Conservation (phyloP, 1,284 basidiomycete genomes). For the Serendipita sp. region DNA sequence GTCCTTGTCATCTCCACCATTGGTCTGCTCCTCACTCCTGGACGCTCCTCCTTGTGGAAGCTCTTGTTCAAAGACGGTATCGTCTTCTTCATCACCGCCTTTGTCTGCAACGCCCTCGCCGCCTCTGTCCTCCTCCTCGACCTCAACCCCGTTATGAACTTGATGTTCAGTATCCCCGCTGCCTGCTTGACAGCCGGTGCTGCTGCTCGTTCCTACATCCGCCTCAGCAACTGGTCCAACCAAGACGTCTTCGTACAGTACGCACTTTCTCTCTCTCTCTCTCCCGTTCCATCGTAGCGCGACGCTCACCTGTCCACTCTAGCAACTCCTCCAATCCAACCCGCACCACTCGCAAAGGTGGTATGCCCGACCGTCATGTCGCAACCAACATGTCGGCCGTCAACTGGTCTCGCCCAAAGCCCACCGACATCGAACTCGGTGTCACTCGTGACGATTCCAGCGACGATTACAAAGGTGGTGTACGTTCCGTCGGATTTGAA, state of each 20-base stretch:
- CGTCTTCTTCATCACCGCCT: slow-evolving; percentile 39
- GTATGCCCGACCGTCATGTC: not conserved
- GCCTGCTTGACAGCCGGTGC: slow-evolving; percentile 21
- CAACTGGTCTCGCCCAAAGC: slow-evolving; percentile 2
- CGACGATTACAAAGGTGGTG: not conserved
- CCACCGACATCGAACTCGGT: slow-evolving; percentile 2
- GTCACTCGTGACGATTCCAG: not conserved
- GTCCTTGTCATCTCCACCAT: slow-evolving; percentile 60
- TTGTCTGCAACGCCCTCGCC: not conserved
- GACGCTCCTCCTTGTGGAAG: slow-evolving; percentile 5
- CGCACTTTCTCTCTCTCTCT: not conserved
- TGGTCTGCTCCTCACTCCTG: slow-evolving; percentile 24
- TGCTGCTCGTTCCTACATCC: slow-evolving; percentile 6
- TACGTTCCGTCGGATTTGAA: slow-evolving; percentile 4
- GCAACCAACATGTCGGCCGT: not conserved
- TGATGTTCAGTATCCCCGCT: slow-evolving; percentile 60
- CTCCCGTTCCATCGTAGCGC: not conserved
- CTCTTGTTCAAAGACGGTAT: slow-evolving; percentile 44
- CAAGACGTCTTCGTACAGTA: slow-evolving; percentile 3
- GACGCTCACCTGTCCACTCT: not conserved
- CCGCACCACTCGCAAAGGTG: not conserved
- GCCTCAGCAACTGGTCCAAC: slow-evolving; percentile 2
- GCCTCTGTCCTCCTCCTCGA: slow-evolving; percentile 36
- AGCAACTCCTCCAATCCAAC: slow-evolving; percentile 1
- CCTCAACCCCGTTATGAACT: slow-evolving; percentile 58